phyloP scores from a whole-genome alignment of 345 rosid genomes.

The Corchorus olitorius region DNA sequence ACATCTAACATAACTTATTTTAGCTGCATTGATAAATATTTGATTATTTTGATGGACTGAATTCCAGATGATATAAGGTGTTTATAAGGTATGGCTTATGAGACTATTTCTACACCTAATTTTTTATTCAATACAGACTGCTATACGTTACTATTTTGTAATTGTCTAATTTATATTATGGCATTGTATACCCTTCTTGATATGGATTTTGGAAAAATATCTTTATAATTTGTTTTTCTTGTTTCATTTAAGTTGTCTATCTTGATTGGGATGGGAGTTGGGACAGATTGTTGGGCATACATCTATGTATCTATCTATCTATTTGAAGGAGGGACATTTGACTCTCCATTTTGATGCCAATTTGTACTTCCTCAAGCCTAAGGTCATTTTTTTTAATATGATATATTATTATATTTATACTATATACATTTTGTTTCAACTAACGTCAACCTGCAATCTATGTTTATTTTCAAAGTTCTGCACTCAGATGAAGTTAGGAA shows the following conservation, averaged over 20 bases:
- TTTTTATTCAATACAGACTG: neutral
- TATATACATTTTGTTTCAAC: neutral
- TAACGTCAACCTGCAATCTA: too few relatives aligned
- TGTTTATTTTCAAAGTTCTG: neutral
- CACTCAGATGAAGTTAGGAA: neutral
- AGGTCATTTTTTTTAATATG: too few relatives aligned
- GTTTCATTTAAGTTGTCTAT: too few relatives aligned
- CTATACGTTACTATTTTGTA: neutral
- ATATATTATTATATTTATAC: too few relatives aligned
- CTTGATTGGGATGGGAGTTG: neutral
- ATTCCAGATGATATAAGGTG: neutral
- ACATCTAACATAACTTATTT: neutral
- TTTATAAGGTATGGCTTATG: neutral
- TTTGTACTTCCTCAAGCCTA: too few relatives aligned
- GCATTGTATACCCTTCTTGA: too few relatives aligned
- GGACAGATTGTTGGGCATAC: neutral
- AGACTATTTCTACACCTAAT: neutral
- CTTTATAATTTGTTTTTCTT: neutral
- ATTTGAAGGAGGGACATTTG: too few relatives aligned
- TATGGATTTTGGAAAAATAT: neutral
- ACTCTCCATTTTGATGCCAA: too few relatives aligned
- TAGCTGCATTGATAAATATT: conserved; percentile 4
- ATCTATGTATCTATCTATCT: too few relatives aligned
- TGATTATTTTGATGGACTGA: neutral
- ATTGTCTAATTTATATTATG: neutral